Evolutionary conservation across 768 basidiomycete genomes (phyloP).

Genomic region (Cyclocybe cylindracea): DNA sequence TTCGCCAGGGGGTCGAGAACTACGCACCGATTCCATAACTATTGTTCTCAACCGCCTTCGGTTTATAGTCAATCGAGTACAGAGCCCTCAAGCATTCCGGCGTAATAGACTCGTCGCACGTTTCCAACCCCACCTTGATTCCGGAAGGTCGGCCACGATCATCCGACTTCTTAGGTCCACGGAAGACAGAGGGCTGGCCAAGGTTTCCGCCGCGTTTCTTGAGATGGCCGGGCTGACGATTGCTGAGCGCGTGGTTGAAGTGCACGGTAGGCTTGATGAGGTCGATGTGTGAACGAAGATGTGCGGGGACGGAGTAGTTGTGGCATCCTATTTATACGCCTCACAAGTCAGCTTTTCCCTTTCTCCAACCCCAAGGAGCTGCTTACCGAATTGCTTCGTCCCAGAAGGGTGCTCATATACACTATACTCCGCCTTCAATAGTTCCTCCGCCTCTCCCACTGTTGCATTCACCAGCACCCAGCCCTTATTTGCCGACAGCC

Average conservation of each 20-base stretch:
- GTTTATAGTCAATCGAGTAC: constrained; percentile 36
- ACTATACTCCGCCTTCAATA: constrained; percentile 47
- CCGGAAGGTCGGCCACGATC: constrained; percentile 5
- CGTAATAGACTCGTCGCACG: constrained; percentile 36
- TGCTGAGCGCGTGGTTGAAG: constrained; percentile 34
- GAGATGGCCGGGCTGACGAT: constrained; percentile 5
- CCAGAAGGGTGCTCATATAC: constrained; percentile 40
- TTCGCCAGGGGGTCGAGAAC: constrained; percentile 7
- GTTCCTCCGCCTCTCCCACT: constrained; percentile 39
- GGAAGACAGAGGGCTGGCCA: constrained; percentile 14
- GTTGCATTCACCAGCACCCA: constrained; percentile 45
- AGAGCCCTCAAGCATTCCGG: constrained; percentile 41
- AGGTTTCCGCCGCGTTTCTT: constrained; percentile 12
- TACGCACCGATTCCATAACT: constrained; percentile 38
- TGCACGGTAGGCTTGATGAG: constrained; percentile 45
- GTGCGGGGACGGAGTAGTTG: constrained; percentile 38
- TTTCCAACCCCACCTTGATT: constrained; percentile 19
- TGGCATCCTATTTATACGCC: constrained; percentile 31
- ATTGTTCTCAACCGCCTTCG: constrained; percentile 33
- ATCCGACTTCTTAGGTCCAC: constrained; percentile 20
- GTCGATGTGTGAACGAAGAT: constrained; percentile 42
- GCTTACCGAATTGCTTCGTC: constrained; percentile 37
- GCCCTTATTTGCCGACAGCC: constrained; percentile 37
- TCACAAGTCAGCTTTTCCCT: no score
- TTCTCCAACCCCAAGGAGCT: background rate